phyloP scores from a whole-genome alignment of 257 asterid species.

The Cinchona pubescens region DNA sequence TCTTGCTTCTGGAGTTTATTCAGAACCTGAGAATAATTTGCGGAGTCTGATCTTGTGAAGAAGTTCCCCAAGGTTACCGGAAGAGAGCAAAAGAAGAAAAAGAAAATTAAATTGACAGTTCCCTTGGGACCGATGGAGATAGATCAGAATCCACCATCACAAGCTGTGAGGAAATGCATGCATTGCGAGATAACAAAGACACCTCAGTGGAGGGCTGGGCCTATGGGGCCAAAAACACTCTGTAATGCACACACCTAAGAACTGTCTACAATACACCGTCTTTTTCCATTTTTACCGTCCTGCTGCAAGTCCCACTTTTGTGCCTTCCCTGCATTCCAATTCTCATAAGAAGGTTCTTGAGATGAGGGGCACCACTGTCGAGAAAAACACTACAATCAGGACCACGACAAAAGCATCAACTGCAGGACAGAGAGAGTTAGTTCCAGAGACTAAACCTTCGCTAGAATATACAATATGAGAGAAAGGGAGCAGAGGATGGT shows the following conservation, averaged over 20 bases:
- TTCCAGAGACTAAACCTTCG: conserved; percentile 17
- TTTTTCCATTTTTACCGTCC: conserved; percentile 58
- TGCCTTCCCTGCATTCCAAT: conserved; percentile 50
- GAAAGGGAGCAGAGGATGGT: conserved; percentile 12
- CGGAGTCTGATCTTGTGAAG: conserved; percentile 39
- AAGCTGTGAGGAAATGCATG: conserved; percentile 50
- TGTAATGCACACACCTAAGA: too few species aligned
- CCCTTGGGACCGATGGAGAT: conserved; percentile 21
- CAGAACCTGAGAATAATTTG: conserved; percentile 38
- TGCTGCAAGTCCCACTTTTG: conserved; percentile 60
- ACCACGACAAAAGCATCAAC: conserved; percentile 7
- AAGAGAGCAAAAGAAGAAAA: conserved; percentile 48
- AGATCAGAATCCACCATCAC: conserved; percentile 28
- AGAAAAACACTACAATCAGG: neutral
- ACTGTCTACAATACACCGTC: conserved; percentile 52
- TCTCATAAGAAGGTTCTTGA: conserved; percentile 61
- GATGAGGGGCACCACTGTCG: conserved; percentile 37
- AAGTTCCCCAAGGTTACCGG: conserved; percentile 24
- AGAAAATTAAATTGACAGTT: conserved; percentile 43
- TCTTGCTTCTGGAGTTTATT: conserved; percentile 25
- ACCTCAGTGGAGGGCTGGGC: conserved; percentile 67
- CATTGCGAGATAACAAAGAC: conserved; percentile 63
- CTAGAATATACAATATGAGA: conserved; percentile 18
- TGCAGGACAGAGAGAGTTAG: conserved; percentile 20
- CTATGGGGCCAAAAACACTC: conserved; percentile 58